A percentile compares a stretch with the other conserved stretches of the same genome.
Evolutionary conservation across 176 grass and related monocot species (phyloP).

Genomic region (barley (Hordeum vulgare)): DNA sequence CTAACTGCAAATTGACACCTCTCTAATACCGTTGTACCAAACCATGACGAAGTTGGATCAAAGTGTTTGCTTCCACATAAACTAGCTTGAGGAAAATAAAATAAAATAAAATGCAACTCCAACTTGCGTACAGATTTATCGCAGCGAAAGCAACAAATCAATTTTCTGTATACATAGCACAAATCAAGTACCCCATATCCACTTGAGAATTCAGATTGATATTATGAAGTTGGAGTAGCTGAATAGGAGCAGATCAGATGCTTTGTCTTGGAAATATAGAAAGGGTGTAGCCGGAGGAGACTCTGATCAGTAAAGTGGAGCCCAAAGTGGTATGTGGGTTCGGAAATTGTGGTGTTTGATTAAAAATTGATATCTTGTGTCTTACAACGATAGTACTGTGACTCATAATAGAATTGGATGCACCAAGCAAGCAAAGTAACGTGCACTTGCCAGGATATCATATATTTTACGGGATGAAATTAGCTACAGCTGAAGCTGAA

Average conservation of each 20-base stretch:
- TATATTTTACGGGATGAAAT: neutral
- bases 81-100: neutral
- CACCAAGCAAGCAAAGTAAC: neutral
- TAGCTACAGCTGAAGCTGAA: neutral
- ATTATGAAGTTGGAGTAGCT: neutral
- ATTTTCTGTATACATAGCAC: neutral
- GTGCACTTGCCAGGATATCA: neutral
- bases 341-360: neutral
- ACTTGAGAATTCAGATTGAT: neutral
- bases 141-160: neutral
- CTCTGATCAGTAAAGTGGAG: neutral
- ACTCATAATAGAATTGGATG: neutral
- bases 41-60: neutral
- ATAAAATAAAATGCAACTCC: neutral
- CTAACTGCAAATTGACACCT: neutral
- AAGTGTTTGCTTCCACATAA: neutral
- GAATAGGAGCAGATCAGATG: neutral
- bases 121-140: too few relatives aligned
- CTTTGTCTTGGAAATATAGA: neutral
- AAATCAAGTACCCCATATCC: neutral
- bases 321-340: neutral
- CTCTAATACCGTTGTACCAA: neutral
- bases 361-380: neutral
- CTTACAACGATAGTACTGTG: neutral
- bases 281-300: neutral